phyloP scores from a whole-genome alignment of 2,329 filamentous ascomycete genomes.

The Phaeosphaeriaceae sp. region DNA sequence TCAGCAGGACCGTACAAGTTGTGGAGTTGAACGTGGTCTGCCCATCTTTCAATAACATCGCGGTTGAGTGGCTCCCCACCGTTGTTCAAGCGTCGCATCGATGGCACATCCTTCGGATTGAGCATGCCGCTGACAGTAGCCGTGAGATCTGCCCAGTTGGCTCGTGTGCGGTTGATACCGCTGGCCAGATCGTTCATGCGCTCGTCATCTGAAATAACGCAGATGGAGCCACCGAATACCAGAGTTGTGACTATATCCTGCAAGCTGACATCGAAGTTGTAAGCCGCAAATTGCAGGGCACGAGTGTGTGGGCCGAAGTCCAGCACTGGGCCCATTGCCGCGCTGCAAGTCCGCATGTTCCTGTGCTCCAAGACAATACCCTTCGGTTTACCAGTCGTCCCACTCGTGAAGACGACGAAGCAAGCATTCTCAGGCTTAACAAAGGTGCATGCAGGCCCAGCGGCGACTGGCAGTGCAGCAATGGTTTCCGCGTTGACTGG shows the following conservation, averaged over 20 bases:
- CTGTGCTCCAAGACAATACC: constrained; percentile 68
- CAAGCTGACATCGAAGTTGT: constrained; percentile 56
- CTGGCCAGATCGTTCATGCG: constrained; percentile 56
- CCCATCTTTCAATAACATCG: constrained; percentile 44
- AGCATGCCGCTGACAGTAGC: constrained; percentile 8
- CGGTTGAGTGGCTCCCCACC: constrained; percentile 13
- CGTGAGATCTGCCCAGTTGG: constrained; percentile 10
- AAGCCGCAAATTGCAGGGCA: constrained; percentile 47
- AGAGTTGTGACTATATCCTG: constrained; percentile 56
- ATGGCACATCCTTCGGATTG: constrained; percentile 7
- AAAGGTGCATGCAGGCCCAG: constrained; percentile 50
- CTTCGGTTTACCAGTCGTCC: constrained; percentile 54
- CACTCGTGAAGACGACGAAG: constrained; percentile 65
- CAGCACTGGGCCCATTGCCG: constrained; percentile 13
- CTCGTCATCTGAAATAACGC: constrained; percentile 61
- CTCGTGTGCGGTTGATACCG: constrained; percentile 4
- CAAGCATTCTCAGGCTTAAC: constrained; percentile 49
- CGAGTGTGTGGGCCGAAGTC: constrained; percentile 54
- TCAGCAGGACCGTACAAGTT: constrained; percentile 54
- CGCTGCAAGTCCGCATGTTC: constrained; percentile 21
- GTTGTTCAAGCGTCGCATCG: constrained; percentile 3
- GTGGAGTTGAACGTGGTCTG: constrained; percentile 42
- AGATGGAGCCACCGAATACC: constrained; percentile 55
- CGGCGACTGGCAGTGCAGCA: neutral
- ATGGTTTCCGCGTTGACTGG: constrained; percentile 10